Percentiles rank a stretch among this genome's conserved stretches.
Conservation (phyloP, 257 asterid species). For the Jacaranda mimosifolia region DNA sequence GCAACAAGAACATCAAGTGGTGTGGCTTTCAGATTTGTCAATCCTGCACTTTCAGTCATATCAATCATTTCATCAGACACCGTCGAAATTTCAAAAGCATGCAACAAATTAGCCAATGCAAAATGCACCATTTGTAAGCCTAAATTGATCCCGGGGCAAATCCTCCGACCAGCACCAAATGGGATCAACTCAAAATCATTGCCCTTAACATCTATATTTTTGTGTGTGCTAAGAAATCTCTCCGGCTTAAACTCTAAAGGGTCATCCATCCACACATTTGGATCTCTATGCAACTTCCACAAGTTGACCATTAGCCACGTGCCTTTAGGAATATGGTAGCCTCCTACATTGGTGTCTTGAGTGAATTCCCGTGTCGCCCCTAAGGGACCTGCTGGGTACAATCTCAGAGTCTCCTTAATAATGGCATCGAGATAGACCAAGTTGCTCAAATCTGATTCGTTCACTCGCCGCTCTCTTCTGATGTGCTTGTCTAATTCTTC, state of each 20-base stretch:
- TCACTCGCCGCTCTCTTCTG: background rate
- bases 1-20: conserved; percentile 46
- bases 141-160: conserved; percentile 44
- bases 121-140: conserved; percentile 45
- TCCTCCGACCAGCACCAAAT: conserved; percentile 53
- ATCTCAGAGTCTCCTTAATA: background rate
- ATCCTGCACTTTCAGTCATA: conserved; percentile 46
- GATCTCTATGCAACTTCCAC: conserved; percentile 16
- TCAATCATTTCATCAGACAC: conserved; percentile 33
- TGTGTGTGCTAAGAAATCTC: conserved; percentile 1
- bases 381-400: background rate
- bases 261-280: background rate
- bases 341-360: background rate
- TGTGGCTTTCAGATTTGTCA: conserved; percentile 41
- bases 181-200: too few species aligned
- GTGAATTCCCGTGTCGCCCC: background rate
- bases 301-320: background rate
- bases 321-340: background rate
- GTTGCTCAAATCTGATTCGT: background rate
- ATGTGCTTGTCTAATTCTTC: background rate
- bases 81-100: conserved; percentile 43
- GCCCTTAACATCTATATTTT: conserved; percentile 7
- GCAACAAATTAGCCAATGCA: conserved; percentile 42
- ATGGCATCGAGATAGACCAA: background rate
- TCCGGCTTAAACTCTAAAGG: conserved; percentile 22